Conservation (phyloP, 768 basidiomycete genomes). For the Lactarius sp. region DNA sequence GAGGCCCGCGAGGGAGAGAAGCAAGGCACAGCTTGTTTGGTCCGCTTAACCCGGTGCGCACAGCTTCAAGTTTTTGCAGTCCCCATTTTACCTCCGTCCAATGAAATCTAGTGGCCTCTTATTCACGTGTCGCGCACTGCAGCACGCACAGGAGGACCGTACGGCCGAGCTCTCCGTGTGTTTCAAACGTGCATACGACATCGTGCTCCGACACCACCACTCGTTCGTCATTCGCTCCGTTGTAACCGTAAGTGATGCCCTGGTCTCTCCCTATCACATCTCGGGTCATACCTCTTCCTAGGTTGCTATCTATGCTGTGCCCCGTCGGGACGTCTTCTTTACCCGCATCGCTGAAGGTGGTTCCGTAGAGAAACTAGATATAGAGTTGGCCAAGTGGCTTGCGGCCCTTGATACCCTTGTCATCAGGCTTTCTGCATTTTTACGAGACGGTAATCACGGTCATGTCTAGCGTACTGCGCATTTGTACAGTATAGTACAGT, state of each 20-base stretch:
- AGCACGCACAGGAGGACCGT: conserved; percentile 55
- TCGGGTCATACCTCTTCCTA: conserved; percentile 23
- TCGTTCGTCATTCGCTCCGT: conserved; percentile 61
- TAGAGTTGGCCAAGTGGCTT: conserved; percentile 57
- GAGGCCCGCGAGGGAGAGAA: conserved; percentile 42
- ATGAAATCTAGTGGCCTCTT: conserved; percentile 49
- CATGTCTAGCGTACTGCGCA: conserved; percentile 37
- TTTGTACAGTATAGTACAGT: too few relatives aligned
- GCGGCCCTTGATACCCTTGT: conserved; percentile 51
- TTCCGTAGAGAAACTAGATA: conserved; percentile 48
- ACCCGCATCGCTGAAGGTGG: conserved; percentile 55
- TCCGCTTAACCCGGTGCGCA: conserved; percentile 60
- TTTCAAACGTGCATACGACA: conserved; percentile 68
- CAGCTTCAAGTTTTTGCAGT: not conserved
- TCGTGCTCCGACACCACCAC: conserved; percentile 61
- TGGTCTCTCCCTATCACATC: not conserved
- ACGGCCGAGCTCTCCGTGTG: conserved; percentile 55
- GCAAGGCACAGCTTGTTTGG: conserved; percentile 56
- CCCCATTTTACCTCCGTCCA: conserved; percentile 4
- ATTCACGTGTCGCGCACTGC: conserved; percentile 63
- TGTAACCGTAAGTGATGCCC: conserved; percentile 51
- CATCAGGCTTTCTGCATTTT: conserved; percentile 45
- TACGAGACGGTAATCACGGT: conserved; percentile 53
- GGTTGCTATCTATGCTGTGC: conserved; percentile 48
- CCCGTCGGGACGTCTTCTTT: conserved; percentile 59